These are phyloP conservation scores for Aphanocladium album DNA, from an alignment of 2,329 filamentous ascomycete genomes.

Conservation along the genomic window DNA sequence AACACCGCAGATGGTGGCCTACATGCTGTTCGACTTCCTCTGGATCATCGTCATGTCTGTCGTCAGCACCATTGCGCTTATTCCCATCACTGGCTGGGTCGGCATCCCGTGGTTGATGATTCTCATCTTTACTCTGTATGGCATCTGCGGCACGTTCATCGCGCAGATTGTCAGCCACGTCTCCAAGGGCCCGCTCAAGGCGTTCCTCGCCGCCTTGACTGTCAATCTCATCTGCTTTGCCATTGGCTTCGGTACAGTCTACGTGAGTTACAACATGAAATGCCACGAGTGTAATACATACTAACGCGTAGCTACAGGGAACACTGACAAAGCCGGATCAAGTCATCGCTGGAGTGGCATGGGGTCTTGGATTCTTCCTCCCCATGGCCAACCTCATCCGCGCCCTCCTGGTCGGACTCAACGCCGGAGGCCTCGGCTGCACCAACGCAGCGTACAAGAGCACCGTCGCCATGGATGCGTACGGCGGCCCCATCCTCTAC, in stretches of 20 bases:
- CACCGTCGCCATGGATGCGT: slow-evolving; percentile 60
- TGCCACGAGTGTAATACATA: not conserved
- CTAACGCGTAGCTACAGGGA: not conserved
- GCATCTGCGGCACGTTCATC: slow-evolving; percentile 64
- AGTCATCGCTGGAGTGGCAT: slow-evolving; percentile 15
- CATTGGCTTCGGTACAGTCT: slow-evolving; percentile 45
- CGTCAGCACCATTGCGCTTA: slow-evolving; percentile 40
- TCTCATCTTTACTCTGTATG: slow-evolving; percentile 70
- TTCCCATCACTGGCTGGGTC: slow-evolving; percentile 42
- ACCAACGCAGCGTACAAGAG: slow-evolving; percentile 55
- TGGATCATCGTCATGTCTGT: slow-evolving; percentile 61
- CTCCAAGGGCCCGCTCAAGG: slow-evolving; percentile 64
- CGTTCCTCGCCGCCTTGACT: slow-evolving; percentile 62
- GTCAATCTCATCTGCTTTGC: slow-evolving; percentile 60
- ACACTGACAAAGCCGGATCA: slow-evolving; percentile 14
- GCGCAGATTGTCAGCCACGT: slow-evolving; percentile 61
- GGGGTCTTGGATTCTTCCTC: slow-evolving; percentile 17
- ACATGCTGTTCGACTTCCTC: slow-evolving; percentile 69
- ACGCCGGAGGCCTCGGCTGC: slow-evolving; percentile 73
- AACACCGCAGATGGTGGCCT: slow-evolving; percentile 73
- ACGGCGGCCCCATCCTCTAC: slow-evolving; percentile 77
- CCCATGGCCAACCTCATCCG: slow-evolving; percentile 51
- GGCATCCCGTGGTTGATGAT: slow-evolving; percentile 73
- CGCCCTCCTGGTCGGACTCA: slow-evolving; percentile 67
- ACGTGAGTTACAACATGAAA: slow-evolving; percentile 14